A percentile compares a stretch with the other conserved stretches of the same genome.
phyloP scores from a whole-genome alignment of 2,329 filamentous ascomycete species.

The Nemania diffusa region DNA sequence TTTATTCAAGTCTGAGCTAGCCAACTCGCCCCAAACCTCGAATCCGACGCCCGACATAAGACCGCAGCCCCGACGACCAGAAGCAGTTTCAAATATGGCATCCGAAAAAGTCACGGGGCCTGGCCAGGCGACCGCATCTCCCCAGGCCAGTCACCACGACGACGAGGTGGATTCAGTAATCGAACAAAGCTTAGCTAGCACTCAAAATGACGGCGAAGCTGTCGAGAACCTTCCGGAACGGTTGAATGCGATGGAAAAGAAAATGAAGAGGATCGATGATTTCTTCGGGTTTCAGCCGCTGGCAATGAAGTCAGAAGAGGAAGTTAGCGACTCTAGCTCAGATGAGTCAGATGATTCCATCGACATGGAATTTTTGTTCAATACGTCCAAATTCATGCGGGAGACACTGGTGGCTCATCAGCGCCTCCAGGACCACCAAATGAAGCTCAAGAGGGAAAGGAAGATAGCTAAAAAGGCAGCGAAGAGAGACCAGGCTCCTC shows the following conservation, averaged over 20 bases:
- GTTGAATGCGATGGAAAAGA: background rate
- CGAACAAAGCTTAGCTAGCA: background rate
- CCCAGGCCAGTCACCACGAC: too few relatives aligned
- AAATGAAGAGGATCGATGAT: background rate
- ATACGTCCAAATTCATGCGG: background rate
- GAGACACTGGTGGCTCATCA: background rate
- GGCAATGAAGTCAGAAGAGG: background rate
- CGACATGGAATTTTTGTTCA: background rate
- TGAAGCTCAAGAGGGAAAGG: too few relatives aligned
- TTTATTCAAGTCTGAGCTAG: too few relatives aligned
- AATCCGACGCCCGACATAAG: background rate
- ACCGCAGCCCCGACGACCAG: background rate
- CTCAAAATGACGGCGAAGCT: background rate
- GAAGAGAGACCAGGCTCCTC: too few relatives aligned
- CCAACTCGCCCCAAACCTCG: too few relatives aligned
- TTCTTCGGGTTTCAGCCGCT: background rate
- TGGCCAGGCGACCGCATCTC: background rate
- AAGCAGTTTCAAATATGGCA: background rate
- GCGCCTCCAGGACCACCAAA: background rate
- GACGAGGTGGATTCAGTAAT: too few relatives aligned
- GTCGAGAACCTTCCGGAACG: background rate
- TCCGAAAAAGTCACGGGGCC: background rate
- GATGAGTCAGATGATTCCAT: background rate
- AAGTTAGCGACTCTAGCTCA: background rate
- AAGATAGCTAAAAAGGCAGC: too few relatives aligned